phyloP scores from a whole-genome alignment of 2,329 filamentous ascomycete genomes.

The Cryphonectria nitschkei region DNA sequence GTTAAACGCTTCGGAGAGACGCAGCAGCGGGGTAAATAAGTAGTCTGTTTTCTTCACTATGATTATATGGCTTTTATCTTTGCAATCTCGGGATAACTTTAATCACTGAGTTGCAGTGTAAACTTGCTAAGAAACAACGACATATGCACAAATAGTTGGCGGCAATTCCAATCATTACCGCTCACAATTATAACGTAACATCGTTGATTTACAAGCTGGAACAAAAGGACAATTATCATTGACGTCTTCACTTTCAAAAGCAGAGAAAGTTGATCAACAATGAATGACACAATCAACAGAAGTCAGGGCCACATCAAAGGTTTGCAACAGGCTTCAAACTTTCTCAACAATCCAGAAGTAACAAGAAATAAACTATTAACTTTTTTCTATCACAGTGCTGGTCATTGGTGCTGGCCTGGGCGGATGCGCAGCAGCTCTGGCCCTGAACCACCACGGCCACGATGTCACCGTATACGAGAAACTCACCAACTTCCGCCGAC shows the following conservation, averaged over 20 bases:
- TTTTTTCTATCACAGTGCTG: conserved; percentile 40
- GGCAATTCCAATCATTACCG: too few species aligned
- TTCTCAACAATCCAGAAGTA: background rate
- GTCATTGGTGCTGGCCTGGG: conserved; percentile 55
- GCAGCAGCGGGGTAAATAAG: background rate
- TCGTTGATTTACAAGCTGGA: background rate
- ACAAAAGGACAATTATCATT: background rate
- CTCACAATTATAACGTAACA: too few species aligned
- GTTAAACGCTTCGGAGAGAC: background rate
- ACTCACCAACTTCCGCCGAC: conserved; percentile 45
- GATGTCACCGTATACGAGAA: conserved; percentile 49
- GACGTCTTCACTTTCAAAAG: background rate
- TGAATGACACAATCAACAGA: background rate
- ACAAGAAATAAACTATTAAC: background rate
- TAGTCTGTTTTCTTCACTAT: background rate
- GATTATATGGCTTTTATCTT: background rate
- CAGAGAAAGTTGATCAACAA: background rate
- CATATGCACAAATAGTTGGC: too few species aligned
- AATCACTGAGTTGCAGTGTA: background rate
- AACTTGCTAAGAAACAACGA: too few species aligned
- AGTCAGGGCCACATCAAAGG: conserved; percentile 10
- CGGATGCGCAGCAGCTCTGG: conserved; percentile 52
- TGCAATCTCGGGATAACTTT: background rate
- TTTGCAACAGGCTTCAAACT: background rate
- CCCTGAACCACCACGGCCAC: conserved; percentile 51